A percentile compares a stretch with the other conserved stretches of the same genome.
These are phyloP conservation scores for Warburgia ugandensis DNA, from an alignment of 164 flowering plant species.

Conservation along the genomic window DNA sequence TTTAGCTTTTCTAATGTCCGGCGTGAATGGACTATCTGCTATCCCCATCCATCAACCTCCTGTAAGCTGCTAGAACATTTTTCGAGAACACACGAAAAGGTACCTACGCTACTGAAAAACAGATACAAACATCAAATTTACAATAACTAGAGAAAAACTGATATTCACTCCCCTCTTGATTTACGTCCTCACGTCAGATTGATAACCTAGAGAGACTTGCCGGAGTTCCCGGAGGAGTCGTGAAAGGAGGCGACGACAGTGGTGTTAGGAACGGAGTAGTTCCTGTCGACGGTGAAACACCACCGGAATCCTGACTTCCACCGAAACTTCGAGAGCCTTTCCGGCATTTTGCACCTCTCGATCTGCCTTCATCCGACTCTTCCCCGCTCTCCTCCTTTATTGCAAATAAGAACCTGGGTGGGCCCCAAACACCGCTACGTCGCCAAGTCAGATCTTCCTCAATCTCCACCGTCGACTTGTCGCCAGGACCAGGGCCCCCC, in stretches of 20 bases:
- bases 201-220: neutral
- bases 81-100: no score
- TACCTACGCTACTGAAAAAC: no score
- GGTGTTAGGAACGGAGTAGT: conserved; percentile 6
- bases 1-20: no score
- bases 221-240: neutral
- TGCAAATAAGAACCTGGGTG: conserved; percentile 1
- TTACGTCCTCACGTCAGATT: no score
- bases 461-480: neutral
- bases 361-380: neutral
- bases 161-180: no score
- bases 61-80: no score
- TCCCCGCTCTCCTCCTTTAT: conserved; percentile 7
- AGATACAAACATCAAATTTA: no score
- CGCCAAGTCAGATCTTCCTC: conserved; percentile 4
- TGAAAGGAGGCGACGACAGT: neutral
- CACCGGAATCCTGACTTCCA: conserved; percentile 3
- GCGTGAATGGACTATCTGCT: no score
- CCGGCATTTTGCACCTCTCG: neutral
- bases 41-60: no score
- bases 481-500: neutral
- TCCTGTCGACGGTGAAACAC: neutral
- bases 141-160: no score
- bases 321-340: neutral
- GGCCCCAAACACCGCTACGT: conserved; percentile 1